A percentile compares a stretch with the other conserved stretches of the same genome.
phyloP scores from a whole-genome alignment of 352 stramenopile genomes.

The Pelagophyceae sp. region DNA sequence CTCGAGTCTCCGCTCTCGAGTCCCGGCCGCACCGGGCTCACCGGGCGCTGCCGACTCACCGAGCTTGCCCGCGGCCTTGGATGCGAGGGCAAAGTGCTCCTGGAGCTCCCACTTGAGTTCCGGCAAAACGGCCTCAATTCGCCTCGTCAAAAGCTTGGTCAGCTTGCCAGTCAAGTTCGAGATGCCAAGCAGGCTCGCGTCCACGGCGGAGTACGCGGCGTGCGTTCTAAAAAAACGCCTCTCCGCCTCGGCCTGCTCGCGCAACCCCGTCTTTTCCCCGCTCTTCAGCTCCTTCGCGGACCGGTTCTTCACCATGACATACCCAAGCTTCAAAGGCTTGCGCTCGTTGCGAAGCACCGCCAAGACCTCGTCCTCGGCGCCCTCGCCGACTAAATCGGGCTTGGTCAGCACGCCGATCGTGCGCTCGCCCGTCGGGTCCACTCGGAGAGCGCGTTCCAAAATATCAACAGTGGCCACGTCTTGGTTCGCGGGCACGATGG shows the following conservation, averaged over 20 bases:
- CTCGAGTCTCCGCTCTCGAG: no score
- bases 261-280: neutral
- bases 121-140: neutral
- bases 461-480: slow-evolving; percentile 73
- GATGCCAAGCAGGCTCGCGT: neutral
- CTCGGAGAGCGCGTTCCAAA: slow-evolving; percentile 45
- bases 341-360: slow-evolving; percentile 18
- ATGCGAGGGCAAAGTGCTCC: neutral
- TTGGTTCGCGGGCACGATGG: slow-evolving; percentile 64
- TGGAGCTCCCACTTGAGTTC: slow-evolving; percentile 19
- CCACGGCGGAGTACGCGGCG: neutral
- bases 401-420: slow-evolving; percentile 26
- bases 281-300: neutral
- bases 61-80: neutral
- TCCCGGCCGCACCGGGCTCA: no score
- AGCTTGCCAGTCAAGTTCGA: slow-evolving; percentile 10
- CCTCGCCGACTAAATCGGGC: slow-evolving; percentile 22
- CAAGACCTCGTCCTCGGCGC: slow-evolving; percentile 23
- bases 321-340: slow-evolving; percentile 50
- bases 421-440: slow-evolving; percentile 23
- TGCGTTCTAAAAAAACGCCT: neutral
- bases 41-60: no score
- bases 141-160: slow-evolving; percentile 12
- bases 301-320: slow-evolving; percentile 56
- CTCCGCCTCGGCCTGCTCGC: neutral